Evolutionary conservation across 169 alveolate species (phyloP).

Genomic region (Miamiensis avidus): DNA sequence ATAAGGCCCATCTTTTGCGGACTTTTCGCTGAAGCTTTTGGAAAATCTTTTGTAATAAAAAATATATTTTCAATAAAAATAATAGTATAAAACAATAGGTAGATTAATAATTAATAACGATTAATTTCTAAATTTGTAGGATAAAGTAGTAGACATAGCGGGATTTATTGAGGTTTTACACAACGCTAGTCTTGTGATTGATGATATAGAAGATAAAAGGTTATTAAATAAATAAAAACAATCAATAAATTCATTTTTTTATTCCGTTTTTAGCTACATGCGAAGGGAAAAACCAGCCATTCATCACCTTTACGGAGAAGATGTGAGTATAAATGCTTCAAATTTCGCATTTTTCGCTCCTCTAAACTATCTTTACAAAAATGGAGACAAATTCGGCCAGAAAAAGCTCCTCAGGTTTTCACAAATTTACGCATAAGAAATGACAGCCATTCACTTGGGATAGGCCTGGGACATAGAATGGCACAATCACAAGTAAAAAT

Average conservation of each 20-base stretch:
- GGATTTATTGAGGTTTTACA: slow-evolving; percentile 64
- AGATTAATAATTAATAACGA: too few relatives aligned
- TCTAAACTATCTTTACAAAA: slow-evolving; percentile 9
- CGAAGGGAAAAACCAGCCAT: slow-evolving; percentile 67
- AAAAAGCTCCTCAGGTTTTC: slow-evolving; percentile 2
- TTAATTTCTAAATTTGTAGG: not conserved
- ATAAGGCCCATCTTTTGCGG: slow-evolving; percentile 63
- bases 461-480: slow-evolving; percentile 45
- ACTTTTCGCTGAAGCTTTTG: slow-evolving; percentile 47
- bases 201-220: slow-evolving; percentile 68
- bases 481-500: slow-evolving; percentile 21
- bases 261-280: not conserved
- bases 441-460: slow-evolving; percentile 42
- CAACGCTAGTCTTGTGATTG: slow-evolving; percentile 60
- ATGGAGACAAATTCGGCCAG: slow-evolving; percentile 16
- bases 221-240: not conserved
- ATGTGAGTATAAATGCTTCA: slow-evolving; percentile 63
- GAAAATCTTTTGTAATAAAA: not conserved
- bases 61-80: not conserved
- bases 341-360: slow-evolving; percentile 51
- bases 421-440: slow-evolving; percentile 31
- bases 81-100: not conserved
- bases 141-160: slow-evolving; percentile 46
- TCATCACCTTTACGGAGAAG: slow-evolving; percentile 64
- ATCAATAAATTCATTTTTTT: slow-evolving; percentile 1